Conservation (phyloP, 2,329 filamentous ascomycete species). For the Sporothrix phasma region DNA sequence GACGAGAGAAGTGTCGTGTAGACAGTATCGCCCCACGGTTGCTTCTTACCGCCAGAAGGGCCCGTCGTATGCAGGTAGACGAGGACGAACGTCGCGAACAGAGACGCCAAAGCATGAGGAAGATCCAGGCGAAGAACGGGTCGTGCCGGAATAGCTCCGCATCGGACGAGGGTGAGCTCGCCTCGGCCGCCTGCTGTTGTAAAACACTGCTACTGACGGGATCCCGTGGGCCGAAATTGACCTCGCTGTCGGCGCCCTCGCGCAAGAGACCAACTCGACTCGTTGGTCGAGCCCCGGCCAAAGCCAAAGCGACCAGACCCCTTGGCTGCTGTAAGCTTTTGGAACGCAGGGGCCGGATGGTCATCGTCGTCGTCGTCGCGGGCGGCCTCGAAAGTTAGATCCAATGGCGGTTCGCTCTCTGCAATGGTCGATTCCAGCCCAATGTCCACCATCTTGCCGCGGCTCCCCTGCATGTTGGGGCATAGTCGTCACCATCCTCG, state of each 20-base stretch:
- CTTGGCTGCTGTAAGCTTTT: conserved; percentile 40
- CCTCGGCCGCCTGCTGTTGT: conserved; percentile 21
- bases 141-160: conserved; percentile 73
- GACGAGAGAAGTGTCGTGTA: conserved; percentile 82
- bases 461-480: conserved; percentile 26
- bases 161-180: conserved; percentile 45
- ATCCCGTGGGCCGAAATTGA: conserved; percentile 27
- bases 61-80: conserved; percentile 79
- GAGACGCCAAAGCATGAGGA: conserved; percentile 73
- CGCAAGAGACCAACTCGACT: conserved; percentile 36
- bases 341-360: conserved; percentile 47
- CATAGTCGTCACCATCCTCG: conserved; percentile 24
- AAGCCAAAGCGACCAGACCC: conserved; percentile 31
- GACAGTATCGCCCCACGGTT: conserved; percentile 80
- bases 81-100: conserved; percentile 81
- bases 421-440: conserved; percentile 62
- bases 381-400: conserved; percentile 33
- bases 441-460: conserved; percentile 74
- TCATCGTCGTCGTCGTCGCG: conserved; percentile 11
- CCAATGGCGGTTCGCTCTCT: conserved; percentile 49
- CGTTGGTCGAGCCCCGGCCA: conserved; percentile 34
- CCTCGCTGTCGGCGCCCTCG: conserved; percentile 31
- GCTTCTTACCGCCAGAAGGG: conserved; percentile 37
- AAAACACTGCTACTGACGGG: conserved; percentile 26
- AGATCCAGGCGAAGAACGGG: conserved; percentile 84